phyloP scores from a whole-genome alignment of 306 rosid species.

The Spatholobus suberectus region DNA sequence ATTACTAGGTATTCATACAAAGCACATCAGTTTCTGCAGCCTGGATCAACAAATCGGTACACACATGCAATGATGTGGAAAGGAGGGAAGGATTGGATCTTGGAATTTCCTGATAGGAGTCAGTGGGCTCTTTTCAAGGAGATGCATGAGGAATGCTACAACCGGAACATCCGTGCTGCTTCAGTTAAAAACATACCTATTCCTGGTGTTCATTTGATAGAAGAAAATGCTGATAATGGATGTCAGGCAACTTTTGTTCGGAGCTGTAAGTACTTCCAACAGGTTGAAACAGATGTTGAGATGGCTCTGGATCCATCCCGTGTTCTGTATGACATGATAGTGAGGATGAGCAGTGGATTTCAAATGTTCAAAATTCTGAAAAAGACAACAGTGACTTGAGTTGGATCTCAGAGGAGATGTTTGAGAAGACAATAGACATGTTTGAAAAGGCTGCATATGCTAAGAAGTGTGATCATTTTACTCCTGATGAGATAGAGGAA shows the following conservation, averaged over 20 bases:
- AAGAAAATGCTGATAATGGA: constrained; percentile 73
- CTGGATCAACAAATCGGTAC: constrained; percentile 93
- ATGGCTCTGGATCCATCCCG: constrained; percentile 83
- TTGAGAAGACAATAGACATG: constrained; percentile 84
- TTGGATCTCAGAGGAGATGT: constrained; percentile 59
- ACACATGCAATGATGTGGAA: constrained; percentile 99
- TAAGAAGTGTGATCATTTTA: constrained; percentile 65
- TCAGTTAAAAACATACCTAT: constrained; percentile 89
- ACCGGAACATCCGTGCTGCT: constrained; percentile 90
- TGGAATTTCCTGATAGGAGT: constrained; percentile 92
- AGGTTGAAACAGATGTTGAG: constrained; percentile 83
- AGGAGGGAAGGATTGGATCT: constrained; percentile 94
- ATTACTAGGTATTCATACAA: constrained; percentile 80
- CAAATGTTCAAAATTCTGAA: constrained; percentile 51
- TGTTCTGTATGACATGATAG: constrained; percentile 94
- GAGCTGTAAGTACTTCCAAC: constrained; percentile 72
- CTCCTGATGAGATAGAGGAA: constrained; percentile 78
- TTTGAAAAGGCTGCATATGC: constrained; percentile 92
- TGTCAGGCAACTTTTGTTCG: constrained; percentile 64
- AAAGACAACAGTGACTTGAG: constrained; percentile 42
- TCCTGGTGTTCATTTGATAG: constrained; percentile 85
- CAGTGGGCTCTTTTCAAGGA: constrained; percentile 96
- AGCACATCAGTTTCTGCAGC: constrained; percentile 96
- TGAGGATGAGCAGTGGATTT: constrained; percentile 89
- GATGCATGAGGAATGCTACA: constrained; percentile 96